Evolutionary conservation across 2,329 filamentous ascomycete genomes (phyloP).

Genomic region (Pseudogymnoascus sp.): DNA sequence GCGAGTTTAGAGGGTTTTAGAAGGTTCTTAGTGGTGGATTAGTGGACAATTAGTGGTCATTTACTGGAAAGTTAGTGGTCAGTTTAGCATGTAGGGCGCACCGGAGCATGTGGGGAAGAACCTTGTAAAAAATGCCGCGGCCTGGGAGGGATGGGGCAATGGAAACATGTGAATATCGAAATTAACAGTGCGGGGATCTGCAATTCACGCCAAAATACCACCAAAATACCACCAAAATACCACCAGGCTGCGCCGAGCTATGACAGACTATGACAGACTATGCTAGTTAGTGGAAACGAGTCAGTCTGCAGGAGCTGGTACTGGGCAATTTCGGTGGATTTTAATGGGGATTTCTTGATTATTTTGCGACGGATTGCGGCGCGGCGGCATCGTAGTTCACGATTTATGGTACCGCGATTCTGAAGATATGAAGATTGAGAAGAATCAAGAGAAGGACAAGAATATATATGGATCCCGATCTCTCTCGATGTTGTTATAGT

Average conservation of each 20-base stretch:
- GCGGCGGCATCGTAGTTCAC: neutral
- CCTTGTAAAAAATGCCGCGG: constrained; percentile 8
- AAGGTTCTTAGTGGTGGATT: neutral
- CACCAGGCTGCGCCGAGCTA: too few species aligned
- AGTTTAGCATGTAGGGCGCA: neutral
- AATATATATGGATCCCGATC: too few species aligned
- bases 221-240: too few species aligned
- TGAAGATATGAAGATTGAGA: neutral
- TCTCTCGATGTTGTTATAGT: neutral
- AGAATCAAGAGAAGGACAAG: neutral
- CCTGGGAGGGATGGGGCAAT: neutral
- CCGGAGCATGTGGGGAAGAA: constrained; percentile 6
- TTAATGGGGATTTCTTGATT: neutral
- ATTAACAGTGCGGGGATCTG: neutral
- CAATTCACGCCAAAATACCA: neutral
- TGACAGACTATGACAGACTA: too few species aligned
- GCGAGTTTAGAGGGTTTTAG: neutral
- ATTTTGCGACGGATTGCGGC: too few species aligned
- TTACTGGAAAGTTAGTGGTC: neutral
- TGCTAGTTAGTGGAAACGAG: neutral
- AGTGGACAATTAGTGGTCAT: neutral
- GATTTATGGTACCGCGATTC: neutral
- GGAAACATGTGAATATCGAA: constrained; percentile 7
- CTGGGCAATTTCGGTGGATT: constrained; percentile 1
- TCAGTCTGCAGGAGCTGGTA: neutral